These are phyloP conservation scores for Nicotiana paniculata DNA, from an alignment of 257 asterid genomes.

Conservation along the genomic window DNA sequence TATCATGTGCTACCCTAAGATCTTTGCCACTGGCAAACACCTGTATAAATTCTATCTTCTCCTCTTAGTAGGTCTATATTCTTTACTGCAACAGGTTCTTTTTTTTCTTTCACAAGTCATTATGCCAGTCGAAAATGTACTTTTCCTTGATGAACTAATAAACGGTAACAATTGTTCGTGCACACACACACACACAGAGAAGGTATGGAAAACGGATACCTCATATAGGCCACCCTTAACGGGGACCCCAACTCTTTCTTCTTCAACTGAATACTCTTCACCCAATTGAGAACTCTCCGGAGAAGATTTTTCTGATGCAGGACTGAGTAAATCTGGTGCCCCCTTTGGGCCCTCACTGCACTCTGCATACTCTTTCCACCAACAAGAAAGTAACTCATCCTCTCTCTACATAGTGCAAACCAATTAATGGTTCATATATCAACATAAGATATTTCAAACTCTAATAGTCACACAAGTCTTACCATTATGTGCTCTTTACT, in stretches of 20 bases:
- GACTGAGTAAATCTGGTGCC: constrained; percentile 27
- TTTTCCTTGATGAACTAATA: neutral
- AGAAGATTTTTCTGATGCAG: constrained; percentile 24
- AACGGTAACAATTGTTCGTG: neutral
- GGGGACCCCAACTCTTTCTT: constrained; percentile 98
- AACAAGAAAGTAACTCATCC: constrained; percentile 77
- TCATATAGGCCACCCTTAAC: constrained; percentile 96
- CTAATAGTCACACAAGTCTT: neutral
- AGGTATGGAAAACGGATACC: constrained; percentile 34
- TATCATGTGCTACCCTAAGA: neutral
- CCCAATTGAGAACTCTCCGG: constrained; percentile 28
- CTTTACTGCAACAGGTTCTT: neutral
- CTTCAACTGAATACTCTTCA: constrained; percentile 45
- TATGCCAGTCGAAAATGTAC: neutral
- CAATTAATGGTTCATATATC: neutral
- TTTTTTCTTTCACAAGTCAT: neutral
- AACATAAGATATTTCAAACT: neutral
- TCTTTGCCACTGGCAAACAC: neutral
- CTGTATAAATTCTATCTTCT: neutral
- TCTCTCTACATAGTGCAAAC: constrained; percentile 47
- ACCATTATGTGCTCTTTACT: neutral
- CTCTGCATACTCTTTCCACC: constrained; percentile 99
- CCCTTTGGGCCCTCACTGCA: constrained; percentile 92
- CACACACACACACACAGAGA: neutral
- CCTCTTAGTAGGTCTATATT: neutral